These are phyloP conservation scores for Litchi chinensis DNA, from an alignment of 345 rosid species.

Conservation along the genomic window DNA sequence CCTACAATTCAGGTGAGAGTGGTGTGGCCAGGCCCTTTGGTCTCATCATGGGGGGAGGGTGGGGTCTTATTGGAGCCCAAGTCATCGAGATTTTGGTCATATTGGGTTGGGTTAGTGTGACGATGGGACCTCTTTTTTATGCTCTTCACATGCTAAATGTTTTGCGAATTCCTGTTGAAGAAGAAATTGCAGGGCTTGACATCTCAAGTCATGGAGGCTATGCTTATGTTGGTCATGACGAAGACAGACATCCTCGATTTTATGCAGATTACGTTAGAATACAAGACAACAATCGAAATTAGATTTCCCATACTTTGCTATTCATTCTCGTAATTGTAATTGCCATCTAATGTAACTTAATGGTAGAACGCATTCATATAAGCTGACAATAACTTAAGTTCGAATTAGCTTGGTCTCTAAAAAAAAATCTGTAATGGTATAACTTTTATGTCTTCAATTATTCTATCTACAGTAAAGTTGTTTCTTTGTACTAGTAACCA, in stretches of 20 bases:
- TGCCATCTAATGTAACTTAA: too few relatives aligned
- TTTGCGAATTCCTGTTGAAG: slow-evolving; percentile 47
- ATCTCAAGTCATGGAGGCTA: slow-evolving; percentile 64
- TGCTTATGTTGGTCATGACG: slow-evolving; percentile 44
- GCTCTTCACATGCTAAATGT: slow-evolving; percentile 47
- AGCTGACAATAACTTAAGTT: too few relatives aligned
- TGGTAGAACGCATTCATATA: too few relatives aligned
- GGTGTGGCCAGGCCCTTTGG: slow-evolving; percentile 51
- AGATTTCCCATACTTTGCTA: neutral
- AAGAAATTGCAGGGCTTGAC: slow-evolving; percentile 60
- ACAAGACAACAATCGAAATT: slow-evolving; percentile 22
- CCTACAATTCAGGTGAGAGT: slow-evolving; percentile 42
- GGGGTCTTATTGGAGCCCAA: slow-evolving; percentile 57
- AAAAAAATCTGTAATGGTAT: neutral
- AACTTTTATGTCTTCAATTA: neutral
- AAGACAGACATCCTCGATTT: slow-evolving; percentile 38
- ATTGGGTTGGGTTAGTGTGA: slow-evolving; percentile 45
- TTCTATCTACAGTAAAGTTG: neutral
- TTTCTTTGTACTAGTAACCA: neutral
- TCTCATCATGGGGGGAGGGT: slow-evolving; percentile 61
- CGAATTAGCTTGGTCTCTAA: too few relatives aligned
- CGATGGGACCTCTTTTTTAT: slow-evolving; percentile 65
- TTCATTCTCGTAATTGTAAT: too few relatives aligned
- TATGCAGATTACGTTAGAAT: slow-evolving; percentile 39
- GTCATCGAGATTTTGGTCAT: slow-evolving; percentile 46